Conservation (phyloP, 345 rosid genomes). For the Hibiscus syriacus region DNA sequence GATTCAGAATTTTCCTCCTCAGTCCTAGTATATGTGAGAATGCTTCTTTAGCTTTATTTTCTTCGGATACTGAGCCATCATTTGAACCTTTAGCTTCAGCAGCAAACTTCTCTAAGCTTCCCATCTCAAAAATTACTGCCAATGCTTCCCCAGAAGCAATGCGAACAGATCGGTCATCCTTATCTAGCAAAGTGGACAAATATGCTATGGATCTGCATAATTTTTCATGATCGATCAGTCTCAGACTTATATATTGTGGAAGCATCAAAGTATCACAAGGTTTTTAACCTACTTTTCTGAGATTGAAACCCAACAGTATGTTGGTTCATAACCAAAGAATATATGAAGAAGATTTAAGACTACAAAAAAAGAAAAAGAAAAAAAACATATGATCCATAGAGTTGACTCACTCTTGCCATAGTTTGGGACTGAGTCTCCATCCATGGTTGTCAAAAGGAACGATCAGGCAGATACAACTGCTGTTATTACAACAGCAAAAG, state of each 20-base stretch:
- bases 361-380: background rate
- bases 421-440: slow-evolving; percentile 52
- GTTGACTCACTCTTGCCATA: slow-evolving; percentile 69
- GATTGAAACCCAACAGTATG: background rate
- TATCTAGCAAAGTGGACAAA: slow-evolving; percentile 60
- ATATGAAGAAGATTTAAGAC: background rate
- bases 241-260: too few relatives aligned
- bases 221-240: background rate
- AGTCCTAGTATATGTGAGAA: slow-evolving; percentile 50
- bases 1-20: slow-evolving; percentile 50
- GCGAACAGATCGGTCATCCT: slow-evolving; percentile 83
- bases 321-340: background rate
- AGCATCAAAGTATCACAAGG: background rate
- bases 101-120: slow-evolving; percentile 58
- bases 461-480: slow-evolving; percentile 88
- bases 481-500: slow-evolving; percentile 46
- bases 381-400: background rate
- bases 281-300: background rate
- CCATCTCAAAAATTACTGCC: slow-evolving; percentile 68
- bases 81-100: slow-evolving; percentile 19
- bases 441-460: slow-evolving; percentile 68
- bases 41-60: slow-evolving; percentile 42
- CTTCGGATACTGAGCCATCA: slow-evolving; percentile 13
- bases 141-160: slow-evolving; percentile 93
- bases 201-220: slow-evolving; percentile 60